phyloP scores from a whole-genome alignment of 805 yeast species.

The Candida manassasensis region DNA sequence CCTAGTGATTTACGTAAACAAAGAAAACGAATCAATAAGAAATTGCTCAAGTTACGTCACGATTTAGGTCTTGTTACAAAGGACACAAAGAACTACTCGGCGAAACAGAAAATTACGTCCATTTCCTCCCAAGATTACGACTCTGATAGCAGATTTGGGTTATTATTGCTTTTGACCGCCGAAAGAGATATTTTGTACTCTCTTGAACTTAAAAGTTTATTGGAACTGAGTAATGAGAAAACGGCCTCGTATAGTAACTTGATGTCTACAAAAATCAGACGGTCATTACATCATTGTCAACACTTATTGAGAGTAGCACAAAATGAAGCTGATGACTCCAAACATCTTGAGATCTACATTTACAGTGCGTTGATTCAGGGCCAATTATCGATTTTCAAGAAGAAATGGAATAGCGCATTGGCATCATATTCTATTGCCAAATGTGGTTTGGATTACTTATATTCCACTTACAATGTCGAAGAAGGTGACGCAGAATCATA shows the following conservation, averaged over 20 bases:
- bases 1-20: slow-evolving; percentile 67
- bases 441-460: slow-evolving; percentile 53
- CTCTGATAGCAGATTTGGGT: slow-evolving; percentile 48
- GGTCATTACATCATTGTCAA: slow-evolving; percentile 44
- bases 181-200: slow-evolving; percentile 77
- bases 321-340: slow-evolving; percentile 32
- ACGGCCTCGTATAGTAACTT: slow-evolving; percentile 41
- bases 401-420: slow-evolving; percentile 53
- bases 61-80: slow-evolving; percentile 57
- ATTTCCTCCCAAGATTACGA: slow-evolving; percentile 48
- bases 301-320: slow-evolving; percentile 39
- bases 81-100: slow-evolving; percentile 59
- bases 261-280: slow-evolving; percentile 62
- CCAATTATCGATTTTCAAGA: slow-evolving; percentile 44
- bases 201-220: slow-evolving; percentile 51
- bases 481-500: slow-evolving; percentile 19
- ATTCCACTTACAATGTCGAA: slow-evolving; percentile 4
- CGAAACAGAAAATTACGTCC: slow-evolving; percentile 43
- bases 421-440: slow-evolving; percentile 55
- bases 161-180: slow-evolving; percentile 57
- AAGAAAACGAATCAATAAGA: slow-evolving; percentile 57
- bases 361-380: slow-evolving; percentile 51
- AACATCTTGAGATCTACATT: slow-evolving; percentile 27
- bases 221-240: slow-evolving; percentile 49
- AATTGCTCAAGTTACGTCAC: slow-evolving; percentile 60